Evolutionary conservation across 352 stramenopile genomes (phyloP), one percentile per base, ranked within the genome.

Genomic region (Plasmopara halstedii): DNA sequence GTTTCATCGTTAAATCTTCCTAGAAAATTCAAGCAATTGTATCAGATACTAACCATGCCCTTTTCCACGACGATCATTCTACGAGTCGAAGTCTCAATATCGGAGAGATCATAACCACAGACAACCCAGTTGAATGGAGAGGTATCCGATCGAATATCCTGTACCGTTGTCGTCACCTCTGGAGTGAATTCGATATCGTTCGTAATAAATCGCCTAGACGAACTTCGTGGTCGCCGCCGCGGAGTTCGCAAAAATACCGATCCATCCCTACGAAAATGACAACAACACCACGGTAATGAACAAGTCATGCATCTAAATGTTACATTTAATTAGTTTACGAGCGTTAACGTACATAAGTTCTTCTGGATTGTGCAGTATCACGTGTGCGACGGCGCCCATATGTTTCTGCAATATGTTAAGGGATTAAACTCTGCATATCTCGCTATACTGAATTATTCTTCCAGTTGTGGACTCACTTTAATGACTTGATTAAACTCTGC

Each of bases 401-500:
- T 91, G 83, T 69, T 92, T 89, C 80, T 91, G 18, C 35, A 35
- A 40, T 45, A 8, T 26, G n/a, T 43, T 37, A n/a, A 32, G 44
- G 36, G 15, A 29, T 10, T 10, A 3, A 45, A 11, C 26, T 43
- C 42, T 32, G 21, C 6, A 46, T 33, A 38, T 3, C n/a, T 36
- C 26, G 25, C 13, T 42, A 19, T 14, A 42, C 11, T 17, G 1
- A n/a, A 13, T 13, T 6, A 37, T 4, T 29, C n/a, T 9, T 42
- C 15, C 35, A 47, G 15, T 22, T 31, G 32, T 14, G 10, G 25
- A 62, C 70, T 45, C 41, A 89, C 81, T 46, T 76, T 62, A 53
- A 94, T 94, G 31, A 88, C 74, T 40, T 92, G 83, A 54, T 94
- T 87, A 56, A 90, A 94, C 58, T 94, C 83, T 3, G 80, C 80